Base-by-base conservation (phyloP, 2,329 filamentous ascomycete species). In the Sarocladium strictum region DNA sequence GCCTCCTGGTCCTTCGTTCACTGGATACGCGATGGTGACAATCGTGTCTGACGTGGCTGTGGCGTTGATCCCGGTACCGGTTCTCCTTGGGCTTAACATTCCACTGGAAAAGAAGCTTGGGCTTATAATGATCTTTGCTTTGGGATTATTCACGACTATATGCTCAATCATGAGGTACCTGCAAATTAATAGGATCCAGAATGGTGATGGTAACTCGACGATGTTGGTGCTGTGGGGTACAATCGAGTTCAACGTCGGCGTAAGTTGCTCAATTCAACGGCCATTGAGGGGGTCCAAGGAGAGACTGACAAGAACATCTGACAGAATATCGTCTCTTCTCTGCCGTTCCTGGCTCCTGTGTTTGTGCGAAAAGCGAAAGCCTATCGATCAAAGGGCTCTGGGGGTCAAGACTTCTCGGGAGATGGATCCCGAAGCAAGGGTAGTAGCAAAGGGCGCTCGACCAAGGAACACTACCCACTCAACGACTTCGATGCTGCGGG, bases 211-310 rank as follows among this genome's bases (percentile, higher is more conserved):
- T 9, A 78, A 80, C 59, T 80, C 78, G 0, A 81, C 79, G 3
- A 77, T 79, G 73, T 67, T 82, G 11, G 70, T 82, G 1, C 65
- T 81, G 0, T 82, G 78, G 78, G 79, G 79, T 3, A 76, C 74
- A 2, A 76, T 82, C 54, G 79, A 82, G 61, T 78, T 81, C 63
- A 81, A 81, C 58, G 72, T 81, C 27, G 78, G 79, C 11, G 78
- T 80, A 70, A 62, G 76, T 61, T 24, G 3, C 17, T 19, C 52
- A 54, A 5, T 15, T 43, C 17, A 11, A 21, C n/a, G 38, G 19
- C 4, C 9, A 19, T 43, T 14, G 38, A 11, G 21, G 9, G 38
- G 9, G 38, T 21, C 23, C 6, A 11, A 14, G 10, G 9, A 14
- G 38, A 43, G 7, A 17, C 38, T 43, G 38, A 43, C 38, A 7